phyloP scores from a whole-genome alignment of 495 filamentous ascomycete genomes.

The Rostrohypoxylon terebratum region DNA sequence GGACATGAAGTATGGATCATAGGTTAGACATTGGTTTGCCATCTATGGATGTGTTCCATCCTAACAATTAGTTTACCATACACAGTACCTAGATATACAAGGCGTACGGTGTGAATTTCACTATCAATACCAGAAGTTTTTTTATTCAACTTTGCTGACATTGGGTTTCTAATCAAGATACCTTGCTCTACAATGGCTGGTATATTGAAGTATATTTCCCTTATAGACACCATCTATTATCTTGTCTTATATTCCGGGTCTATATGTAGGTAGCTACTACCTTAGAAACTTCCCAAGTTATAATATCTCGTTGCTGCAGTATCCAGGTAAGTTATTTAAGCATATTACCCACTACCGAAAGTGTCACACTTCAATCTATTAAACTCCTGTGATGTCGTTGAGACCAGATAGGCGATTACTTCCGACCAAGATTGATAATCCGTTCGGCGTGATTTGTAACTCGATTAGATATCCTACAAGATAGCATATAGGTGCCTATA shows the following conservation, averaged over 20 bases:
- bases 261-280: background rate
- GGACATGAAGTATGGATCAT: too few relatives aligned
- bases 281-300: background rate
- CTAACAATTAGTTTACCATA: too few relatives aligned
- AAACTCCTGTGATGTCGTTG: background rate
- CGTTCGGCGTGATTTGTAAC: background rate
- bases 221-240: background rate
- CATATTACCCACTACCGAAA: constrained; percentile 1
- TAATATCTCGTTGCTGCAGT: background rate
- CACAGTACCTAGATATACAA: too few relatives aligned
- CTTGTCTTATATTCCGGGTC: background rate
- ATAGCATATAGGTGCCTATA: background rate
- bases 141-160: background rate
- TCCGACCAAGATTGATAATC: background rate
- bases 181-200: background rate
- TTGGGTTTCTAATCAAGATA: background rate
- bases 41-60: too few relatives aligned
- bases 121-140: too few relatives aligned
- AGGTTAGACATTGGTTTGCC: too few relatives aligned
- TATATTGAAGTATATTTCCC: background rate
- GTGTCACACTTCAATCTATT: background rate
- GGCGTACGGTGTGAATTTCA: too few relatives aligned
- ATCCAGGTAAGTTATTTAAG: background rate
- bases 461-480: background rate
- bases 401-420: background rate